These are phyloP conservation scores for Sugiyamaella castrensis DNA, from an alignment of 1,139 yeast genomes.

Conservation along the genomic window DNA sequence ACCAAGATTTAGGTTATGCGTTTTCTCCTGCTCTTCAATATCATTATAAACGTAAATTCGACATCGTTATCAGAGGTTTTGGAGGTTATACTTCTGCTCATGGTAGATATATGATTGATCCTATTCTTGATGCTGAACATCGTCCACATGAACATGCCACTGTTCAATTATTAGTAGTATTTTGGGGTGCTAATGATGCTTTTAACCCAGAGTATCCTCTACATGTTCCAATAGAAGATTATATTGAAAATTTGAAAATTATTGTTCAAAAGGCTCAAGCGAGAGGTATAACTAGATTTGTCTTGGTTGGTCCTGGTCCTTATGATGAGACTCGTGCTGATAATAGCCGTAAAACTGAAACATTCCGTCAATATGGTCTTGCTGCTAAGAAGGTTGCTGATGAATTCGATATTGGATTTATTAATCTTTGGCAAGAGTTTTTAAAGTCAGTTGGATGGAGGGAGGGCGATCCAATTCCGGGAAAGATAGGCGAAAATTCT, in stretches of 20 bases:
- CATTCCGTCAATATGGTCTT: slow-evolving; percentile 48
- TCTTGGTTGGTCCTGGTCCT: slow-evolving; percentile 52
- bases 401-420: slow-evolving; percentile 47
- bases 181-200: slow-evolving; percentile 24
- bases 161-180: slow-evolving; percentile 22
- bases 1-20: slow-evolving; percentile 40
- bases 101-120: slow-evolving; percentile 20
- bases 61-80: slow-evolving; percentile 56
- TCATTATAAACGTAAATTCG: slow-evolving; percentile 48
- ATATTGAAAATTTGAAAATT: slow-evolving; percentile 43
- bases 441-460: slow-evolving; percentile 23
- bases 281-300: slow-evolving; percentile 12
- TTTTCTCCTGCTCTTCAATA: slow-evolving; percentile 47
- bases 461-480: slow-evolving; percentile 25
- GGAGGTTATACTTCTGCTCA: slow-evolving; percentile 57
- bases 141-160: slow-evolving; percentile 9
- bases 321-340: slow-evolving; percentile 49
- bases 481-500: slow-evolving; percentile 10
- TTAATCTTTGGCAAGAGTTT: slow-evolving; percentile 53
- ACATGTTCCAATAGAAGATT: slow-evolving; percentile 49
- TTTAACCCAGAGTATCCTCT: slow-evolving; percentile 35
- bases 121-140: slow-evolving; percentile 20
- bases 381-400: slow-evolving; percentile 49
- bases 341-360: too few relatives aligned
- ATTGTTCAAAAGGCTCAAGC: slow-evolving; percentile 36